A percentile compares a stretch with the other conserved stretches of the same genome.
Evolutionary conservation across 305 asterid genomes (phyloP).

Genomic region (Rubia tinctorum): DNA sequence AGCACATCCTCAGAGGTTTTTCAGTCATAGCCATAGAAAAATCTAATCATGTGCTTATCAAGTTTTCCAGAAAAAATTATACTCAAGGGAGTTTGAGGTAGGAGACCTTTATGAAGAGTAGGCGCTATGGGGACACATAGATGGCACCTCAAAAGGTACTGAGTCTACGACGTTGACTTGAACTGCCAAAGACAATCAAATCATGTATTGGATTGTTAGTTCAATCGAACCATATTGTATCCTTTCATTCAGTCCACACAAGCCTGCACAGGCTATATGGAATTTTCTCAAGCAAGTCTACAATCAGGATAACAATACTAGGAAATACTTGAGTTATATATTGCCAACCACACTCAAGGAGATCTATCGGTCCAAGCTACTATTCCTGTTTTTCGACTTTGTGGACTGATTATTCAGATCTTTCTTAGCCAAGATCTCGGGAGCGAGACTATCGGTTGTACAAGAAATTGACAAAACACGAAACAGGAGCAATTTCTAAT

Average conservation of each 20-base stretch:
- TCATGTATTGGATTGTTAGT: not conserved
- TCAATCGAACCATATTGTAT: not conserved
- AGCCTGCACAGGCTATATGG: not conserved
- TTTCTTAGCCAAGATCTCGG: not conserved
- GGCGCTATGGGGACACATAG: no score
- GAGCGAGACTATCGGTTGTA: not conserved
- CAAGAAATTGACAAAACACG: not conserved
- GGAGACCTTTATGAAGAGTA: no score
- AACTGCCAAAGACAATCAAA: no score
- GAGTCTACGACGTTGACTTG: no score
- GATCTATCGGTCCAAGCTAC: not conserved
- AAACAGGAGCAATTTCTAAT: not conserved
- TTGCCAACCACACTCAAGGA: not conserved
- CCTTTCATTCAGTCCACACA: not conserved
- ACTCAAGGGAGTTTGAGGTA: no score
- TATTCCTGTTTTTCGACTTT: not conserved
- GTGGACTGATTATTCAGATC: not conserved
- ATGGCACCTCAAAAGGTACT: no score
- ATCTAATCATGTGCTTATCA: no score
- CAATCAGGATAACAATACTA: not conserved
- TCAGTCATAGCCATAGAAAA: no score
- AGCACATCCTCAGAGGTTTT: no score
- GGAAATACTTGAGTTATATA: not conserved
- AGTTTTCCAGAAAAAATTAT: no score
- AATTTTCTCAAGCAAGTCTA: not conserved